Base-by-base conservation (phyloP, 257 asterid genomes). In the Solanum rostratum region DNA sequence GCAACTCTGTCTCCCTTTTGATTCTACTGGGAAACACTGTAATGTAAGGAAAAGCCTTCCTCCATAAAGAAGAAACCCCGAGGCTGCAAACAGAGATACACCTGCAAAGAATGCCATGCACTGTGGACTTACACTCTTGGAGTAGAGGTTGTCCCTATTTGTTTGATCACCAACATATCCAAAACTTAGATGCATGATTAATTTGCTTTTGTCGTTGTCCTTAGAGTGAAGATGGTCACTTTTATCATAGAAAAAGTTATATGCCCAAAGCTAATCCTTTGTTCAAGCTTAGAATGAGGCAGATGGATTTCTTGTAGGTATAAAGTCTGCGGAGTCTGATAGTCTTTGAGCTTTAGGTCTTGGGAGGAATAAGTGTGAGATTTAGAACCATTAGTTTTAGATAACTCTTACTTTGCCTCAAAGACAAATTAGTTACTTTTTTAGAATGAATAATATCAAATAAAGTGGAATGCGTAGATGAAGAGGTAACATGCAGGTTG, bases 51-150 rank as follows among this genome's bases (percentile, higher is more conserved):
- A 8, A 43, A 9, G 93, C 98, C 99, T 94, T 92, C 99, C 99
- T 83, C 99, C 99, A 84, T 96, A 96, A 54, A 94, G 93, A 85
- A 94, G 97, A 90, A 96, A 96, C 57, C 98, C 98, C 87, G 94
- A 84, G 68, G 99, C 98, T 45, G 99, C 97, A 92, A 92, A 91
- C 79, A 96, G 87, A 81, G 95, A 94, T 55, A 93, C 97, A 78
- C 97, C 98, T 94, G 93, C 85, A 79, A 88, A 85, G 49, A 43
- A 8, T 8, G 49, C 49, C 49, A 22, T 66, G 46, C 76, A 30
- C 22, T 30, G 8, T 66, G 49, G 30, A 15, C 13, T 14, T 66
- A 43, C 7, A 43, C 49, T 9, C 49, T 43, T 8, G 10, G 49
- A 43, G 49, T 43, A 43, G 49, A 7, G 49, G n/a, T 66, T 66